Evolutionary conservation across 805 yeast species (phyloP).

Genomic region (Candida ascalaphidarum): DNA sequence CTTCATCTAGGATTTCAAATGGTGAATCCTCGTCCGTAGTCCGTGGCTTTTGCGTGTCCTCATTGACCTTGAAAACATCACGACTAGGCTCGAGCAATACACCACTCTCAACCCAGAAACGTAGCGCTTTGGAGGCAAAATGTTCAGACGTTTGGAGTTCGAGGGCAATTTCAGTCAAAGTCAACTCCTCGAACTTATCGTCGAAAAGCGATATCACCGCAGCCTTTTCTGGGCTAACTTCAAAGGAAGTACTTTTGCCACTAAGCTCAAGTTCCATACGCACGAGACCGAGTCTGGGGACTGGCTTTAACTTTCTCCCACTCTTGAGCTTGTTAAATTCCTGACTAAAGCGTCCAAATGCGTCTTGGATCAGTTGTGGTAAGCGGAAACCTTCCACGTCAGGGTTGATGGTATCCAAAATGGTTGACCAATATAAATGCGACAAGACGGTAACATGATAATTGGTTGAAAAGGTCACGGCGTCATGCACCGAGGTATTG

Average conservation of each 20-base stretch:
- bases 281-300: conserved; percentile 56
- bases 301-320: conserved; percentile 51
- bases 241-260: conserved; percentile 26
- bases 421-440: conserved; percentile 71
- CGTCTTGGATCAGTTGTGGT: conserved; percentile 37
- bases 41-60: neutral
- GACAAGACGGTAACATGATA: conserved; percentile 58
- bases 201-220: conserved; percentile 47
- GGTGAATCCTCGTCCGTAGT: neutral
- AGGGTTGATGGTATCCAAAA: conserved; percentile 18
- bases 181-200: conserved; percentile 4
- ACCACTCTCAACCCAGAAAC: conserved; percentile 58
- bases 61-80: neutral
- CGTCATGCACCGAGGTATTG: conserved; percentile 15
- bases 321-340: conserved; percentile 37
- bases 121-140: conserved; percentile 18
- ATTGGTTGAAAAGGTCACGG: neutral
- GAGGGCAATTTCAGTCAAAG: no score
- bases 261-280: conserved; percentile 43
- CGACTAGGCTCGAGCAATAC: conserved; percentile 28
- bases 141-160: no score
- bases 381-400: conserved; percentile 33
- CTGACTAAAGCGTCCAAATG: conserved; percentile 35
- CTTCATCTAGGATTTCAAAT: neutral
- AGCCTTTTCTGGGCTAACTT: conserved; percentile 66